Conservation (phyloP, 768 basidiomycete species). For the Trichaptum fuscoviolaceum region DNA sequence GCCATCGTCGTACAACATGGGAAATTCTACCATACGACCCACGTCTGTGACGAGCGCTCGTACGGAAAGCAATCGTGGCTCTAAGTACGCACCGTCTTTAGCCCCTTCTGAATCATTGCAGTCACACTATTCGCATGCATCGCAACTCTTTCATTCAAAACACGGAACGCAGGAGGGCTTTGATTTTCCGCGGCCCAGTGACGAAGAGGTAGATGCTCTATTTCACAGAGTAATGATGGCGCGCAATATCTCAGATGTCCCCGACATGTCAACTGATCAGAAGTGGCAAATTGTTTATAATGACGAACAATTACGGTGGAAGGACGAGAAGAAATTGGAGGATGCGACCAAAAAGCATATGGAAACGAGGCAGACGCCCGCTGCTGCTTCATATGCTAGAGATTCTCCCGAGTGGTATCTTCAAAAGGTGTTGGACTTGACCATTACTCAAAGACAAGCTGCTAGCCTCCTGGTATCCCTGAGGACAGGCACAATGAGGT, state of each 20-base stretch:
- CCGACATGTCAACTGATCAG: slow-evolving; percentile 64
- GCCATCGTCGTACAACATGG: slow-evolving; percentile 22
- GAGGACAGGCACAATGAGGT: slow-evolving; percentile 80
- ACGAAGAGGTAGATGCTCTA: slow-evolving; percentile 72
- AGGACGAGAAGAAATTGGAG: slow-evolving; percentile 60
- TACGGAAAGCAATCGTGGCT: slow-evolving; percentile 52
- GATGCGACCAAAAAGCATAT: slow-evolving; percentile 55
- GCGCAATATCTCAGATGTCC: slow-evolving; percentile 58
- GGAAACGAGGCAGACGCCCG: slow-evolving; percentile 47
- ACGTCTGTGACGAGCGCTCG: slow-evolving; percentile 46
- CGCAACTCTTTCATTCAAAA: slow-evolving; percentile 24
- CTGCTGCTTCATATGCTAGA: slow-evolving; percentile 38
- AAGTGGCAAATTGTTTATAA: slow-evolving; percentile 91
- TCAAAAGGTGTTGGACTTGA: slow-evolving; percentile 81
- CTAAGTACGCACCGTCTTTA: slow-evolving; percentile 60
- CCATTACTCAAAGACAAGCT: slow-evolving; percentile 78
- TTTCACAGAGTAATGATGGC: slow-evolving; percentile 75
- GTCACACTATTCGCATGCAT: slow-evolving; percentile 46
- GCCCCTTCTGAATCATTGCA: slow-evolving; percentile 47
- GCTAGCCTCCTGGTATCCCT: slow-evolving; percentile 69
- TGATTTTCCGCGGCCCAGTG: slow-evolving; percentile 69
- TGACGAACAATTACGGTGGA: slow-evolving; percentile 76
- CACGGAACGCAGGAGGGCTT: slow-evolving; percentile 49
- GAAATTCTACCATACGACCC: slow-evolving; percentile 40
- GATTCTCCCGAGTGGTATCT: slow-evolving; percentile 93